Conservation (phyloP, 139 green algal genomes). For the Micromonas commoda region DNA sequence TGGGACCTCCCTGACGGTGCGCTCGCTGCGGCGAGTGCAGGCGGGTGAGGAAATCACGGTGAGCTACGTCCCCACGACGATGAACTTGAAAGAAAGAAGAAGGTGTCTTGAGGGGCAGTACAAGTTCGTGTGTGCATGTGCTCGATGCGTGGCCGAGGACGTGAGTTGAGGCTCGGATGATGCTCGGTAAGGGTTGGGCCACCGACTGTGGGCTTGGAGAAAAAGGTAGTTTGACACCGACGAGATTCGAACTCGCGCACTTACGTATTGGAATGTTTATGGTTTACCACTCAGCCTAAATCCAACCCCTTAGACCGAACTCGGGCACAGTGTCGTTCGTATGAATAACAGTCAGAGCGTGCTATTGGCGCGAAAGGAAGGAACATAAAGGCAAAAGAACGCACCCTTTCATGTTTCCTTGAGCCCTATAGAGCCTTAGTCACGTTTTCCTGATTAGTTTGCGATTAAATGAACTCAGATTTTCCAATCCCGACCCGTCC, state of each 20-base stretch:
- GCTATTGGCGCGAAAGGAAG: constrained; percentile 1
- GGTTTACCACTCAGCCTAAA: constrained; percentile 4
- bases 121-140: constrained; percentile 1
- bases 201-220: not conserved
- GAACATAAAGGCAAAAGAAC: not conserved
- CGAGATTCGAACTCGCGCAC: constrained; percentile 16
- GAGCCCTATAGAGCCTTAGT: too few relatives aligned
- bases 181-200: not conserved
- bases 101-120: not conserved
- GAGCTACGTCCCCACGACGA: not conserved
- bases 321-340: not conserved
- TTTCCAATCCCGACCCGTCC: too few relatives aligned
- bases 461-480: too few relatives aligned
- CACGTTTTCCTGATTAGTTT: too few relatives aligned
- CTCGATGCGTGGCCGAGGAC: not conserved
- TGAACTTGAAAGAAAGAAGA: not conserved
- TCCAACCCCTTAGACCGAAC: constrained; percentile 17
- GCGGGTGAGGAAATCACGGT: constrained; percentile 6
- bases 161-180: not conserved
- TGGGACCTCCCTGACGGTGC: not conserved
- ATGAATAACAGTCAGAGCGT: not conserved
- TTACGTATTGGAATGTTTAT: constrained; percentile 7
- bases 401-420: not conserved
- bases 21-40: not conserved
- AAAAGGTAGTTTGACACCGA: not conserved